Evolutionary conservation across 495 filamentous ascomycete genomes (phyloP), one percentile per base, ranked within the genome.

Genomic region (Xylaria flabelliformis): DNA sequence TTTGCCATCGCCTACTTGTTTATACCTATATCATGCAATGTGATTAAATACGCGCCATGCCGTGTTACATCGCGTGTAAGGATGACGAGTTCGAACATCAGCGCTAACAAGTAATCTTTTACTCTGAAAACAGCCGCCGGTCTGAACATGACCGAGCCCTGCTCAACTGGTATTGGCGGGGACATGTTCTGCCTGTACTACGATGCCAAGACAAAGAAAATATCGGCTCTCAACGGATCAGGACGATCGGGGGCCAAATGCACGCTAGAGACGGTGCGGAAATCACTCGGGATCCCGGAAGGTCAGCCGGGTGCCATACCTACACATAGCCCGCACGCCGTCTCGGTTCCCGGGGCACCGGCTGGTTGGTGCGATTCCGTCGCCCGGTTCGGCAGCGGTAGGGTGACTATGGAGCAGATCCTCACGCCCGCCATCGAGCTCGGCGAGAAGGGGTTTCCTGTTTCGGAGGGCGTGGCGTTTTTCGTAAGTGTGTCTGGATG

Each of bases 101-200:
- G 53, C 53, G 26, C 53, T 56, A 32, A 56, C 53, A 56, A 17
- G 13, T 56, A 56, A 34, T 15, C 32, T 19, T 61, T 19, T 19
- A n/a, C 58, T 34, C 58, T 17, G 8, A 8, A 67, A 71, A 64
- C 32, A 89, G 93, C 94, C 56, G 96, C 96, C 48, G 93, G 88
- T 36, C 82, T 99, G 34, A 98, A 97, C 82, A 90, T 98, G 80
- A 97, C 97, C 4, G 97, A 99, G 77, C 97, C 96, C 15, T 88
- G 90, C 51, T 94, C 91, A 0, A 98, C 96, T 3, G 96, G 96
- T n/a, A 97, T 99, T 73, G 96, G 97, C 71, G 96, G 96, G 42
- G 96, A 99, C 82, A 94, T 97, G 90, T 99, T 99, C 85, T 97
- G 94, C 80, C 90, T 99, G 12, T 98, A 90, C 86, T 98, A 97